Evolutionary conservation across 768 basidiomycete species (phyloP).

Genomic region (Pleurotus citrinopileatus): DNA sequence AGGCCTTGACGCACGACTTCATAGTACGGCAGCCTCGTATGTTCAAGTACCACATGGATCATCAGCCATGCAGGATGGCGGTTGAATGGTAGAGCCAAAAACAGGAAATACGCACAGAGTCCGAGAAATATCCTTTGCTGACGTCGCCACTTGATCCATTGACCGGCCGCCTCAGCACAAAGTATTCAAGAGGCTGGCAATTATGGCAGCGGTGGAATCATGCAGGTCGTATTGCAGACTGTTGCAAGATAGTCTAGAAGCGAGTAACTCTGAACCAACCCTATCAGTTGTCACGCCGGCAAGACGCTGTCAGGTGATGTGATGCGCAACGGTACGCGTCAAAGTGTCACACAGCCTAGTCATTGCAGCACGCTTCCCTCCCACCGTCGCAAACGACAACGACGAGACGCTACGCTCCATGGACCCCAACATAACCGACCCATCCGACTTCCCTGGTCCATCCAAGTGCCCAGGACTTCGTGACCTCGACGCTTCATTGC

Average conservation of each 20-base stretch:
- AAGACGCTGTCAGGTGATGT: conserved; percentile 9
- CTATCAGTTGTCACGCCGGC: no score
- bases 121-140: conserved; percentile 2
- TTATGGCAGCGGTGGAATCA: no score
- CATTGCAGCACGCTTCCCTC: no score
- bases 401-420: conserved; percentile 22
- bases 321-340: conserved; percentile 11
- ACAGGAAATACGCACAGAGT: neutral
- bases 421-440: conserved; percentile 47
- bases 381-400: neutral
- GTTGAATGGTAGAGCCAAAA: neutral
- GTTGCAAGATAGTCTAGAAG: no score
- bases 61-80: neutral
- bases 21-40: no score
- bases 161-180: no score
- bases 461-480: conserved; percentile 50
- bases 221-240: no score
- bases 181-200: no score
- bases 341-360: neutral
- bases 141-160: no score
- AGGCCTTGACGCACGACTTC: no score
- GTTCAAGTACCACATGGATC: no score
- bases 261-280: no score
- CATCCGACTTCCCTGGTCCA: conserved; percentile 64
- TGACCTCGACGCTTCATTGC: conserved; percentile 58